Base-by-base conservation (phyloP, 495 filamentous ascomycete species). In the Hypoxylon lienhwacheense region DNA sequence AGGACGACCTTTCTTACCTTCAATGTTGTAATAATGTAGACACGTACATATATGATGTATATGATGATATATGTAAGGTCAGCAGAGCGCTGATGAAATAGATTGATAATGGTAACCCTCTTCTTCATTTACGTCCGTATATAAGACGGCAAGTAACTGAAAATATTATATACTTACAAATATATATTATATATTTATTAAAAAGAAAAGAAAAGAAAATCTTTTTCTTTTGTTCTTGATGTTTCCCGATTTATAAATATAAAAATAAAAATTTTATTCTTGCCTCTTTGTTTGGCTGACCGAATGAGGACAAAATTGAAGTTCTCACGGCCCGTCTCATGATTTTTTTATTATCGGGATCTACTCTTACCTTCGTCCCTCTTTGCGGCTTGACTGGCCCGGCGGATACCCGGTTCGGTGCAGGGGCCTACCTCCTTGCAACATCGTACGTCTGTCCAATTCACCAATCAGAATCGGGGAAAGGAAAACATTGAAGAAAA, bases 261-360 rank as follows among this genome's bases (percentile, higher is more conserved):
- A n/a, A n/a, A n/a, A n/a, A n/a, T n/a, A n/a, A n/a, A n/a, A n/a
- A n/a, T n/a, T n/a, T n/a, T n/a, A n/a, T n/a, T n/a, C n/a, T n/a
- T n/a, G n/a, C n/a, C n/a, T n/a, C n/a, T n/a, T n/a, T n/a, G n/a
- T n/a, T n/a, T n/a, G n/a, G 42, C 31, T 52, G 50, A 47, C 52
- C 58, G 52, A 50, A 48, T 39, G 35, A 52, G n/a, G 47, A 35
- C 58, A 47, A 47, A 35, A 48, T 55, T 61, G 58, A 61, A 56
- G 58, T 44, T 51, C 43, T 61, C 52, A 56, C 58, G 58, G 58
- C 47, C 58, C 52, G 58, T 61, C 32, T 41, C 17, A 34, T 12
- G 22, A 20, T 32, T 48, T 46, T 60, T 54, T 53, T 19, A n/a
- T n/a, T n/a, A n/a, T n/a, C n/a, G n/a, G n/a, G n/a, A 26, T 5